A percentile compares a stretch with the other conserved stretches of the same genome.
Evolutionary conservation across 371 early-diverging fungal genomes (phyloP).

Genomic region (Apophysomyces elegans): DNA sequence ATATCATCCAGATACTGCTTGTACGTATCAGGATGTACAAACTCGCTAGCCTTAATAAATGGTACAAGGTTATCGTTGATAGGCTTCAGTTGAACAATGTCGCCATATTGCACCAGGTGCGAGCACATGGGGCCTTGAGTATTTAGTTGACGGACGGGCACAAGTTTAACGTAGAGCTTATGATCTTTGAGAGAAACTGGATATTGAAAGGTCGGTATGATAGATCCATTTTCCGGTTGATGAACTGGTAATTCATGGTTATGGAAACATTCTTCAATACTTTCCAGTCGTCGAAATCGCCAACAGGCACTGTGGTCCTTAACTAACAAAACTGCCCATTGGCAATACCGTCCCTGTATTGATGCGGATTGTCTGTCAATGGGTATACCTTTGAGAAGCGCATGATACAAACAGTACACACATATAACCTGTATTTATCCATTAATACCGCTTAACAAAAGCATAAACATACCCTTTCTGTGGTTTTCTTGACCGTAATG

Average conservation of each 20-base stretch:
- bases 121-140: too few relatives aligned
- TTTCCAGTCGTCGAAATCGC: neutral
- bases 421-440: neutral
- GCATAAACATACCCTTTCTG: neutral
- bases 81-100: too few relatives aligned
- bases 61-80: too few relatives aligned
- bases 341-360: neutral
- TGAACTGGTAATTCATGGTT: neutral
- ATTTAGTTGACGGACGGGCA: too few relatives aligned
- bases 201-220: too few relatives aligned
- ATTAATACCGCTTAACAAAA: neutral
- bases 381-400: neutral
- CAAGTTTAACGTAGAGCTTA: too few relatives aligned
- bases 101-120: too few relatives aligned
- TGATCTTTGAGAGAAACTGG: too few relatives aligned
- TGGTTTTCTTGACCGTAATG: neutral
- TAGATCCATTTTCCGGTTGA: neutral
- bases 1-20: too few relatives aligned
- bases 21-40: too few relatives aligned
- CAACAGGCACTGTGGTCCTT: neutral
- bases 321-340: neutral
- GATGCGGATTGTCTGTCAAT: neutral
- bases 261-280: neutral
- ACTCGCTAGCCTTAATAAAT: too few relatives aligned
- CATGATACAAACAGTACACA: neutral